Evolutionary conservation across 768 basidiomycete genomes (phyloP).

Genomic region (Psilocybe cyanescens): DNA sequence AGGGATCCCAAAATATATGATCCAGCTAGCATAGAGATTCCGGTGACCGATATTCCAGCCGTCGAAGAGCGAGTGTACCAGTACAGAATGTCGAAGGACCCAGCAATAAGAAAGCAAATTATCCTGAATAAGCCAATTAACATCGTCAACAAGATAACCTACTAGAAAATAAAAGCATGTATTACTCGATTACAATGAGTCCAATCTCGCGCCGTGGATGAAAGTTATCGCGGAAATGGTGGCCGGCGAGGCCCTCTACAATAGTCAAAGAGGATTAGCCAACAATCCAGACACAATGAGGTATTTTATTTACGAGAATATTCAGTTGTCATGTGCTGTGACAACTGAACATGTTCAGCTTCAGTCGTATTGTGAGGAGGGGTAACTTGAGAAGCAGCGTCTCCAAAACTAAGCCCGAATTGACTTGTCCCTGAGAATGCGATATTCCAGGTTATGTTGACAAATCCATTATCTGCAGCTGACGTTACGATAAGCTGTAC

Average conservation of each 20-base stretch:
- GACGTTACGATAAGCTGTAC: not conserved
- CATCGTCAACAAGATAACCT: not conserved
- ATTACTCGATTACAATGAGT: constrained; percentile 14
- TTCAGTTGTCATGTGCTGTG: not conserved
- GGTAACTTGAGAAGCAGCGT: constrained; percentile 13
- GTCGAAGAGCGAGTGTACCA: constrained; percentile 39
- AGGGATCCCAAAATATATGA: constrained; percentile 13
- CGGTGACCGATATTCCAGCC: constrained; percentile 31
- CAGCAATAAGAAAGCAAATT: constrained; percentile 7
- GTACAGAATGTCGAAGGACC: constrained; percentile 28
- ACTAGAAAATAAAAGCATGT: constrained; percentile 1
- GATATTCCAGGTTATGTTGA: constrained; percentile 39
- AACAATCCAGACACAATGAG: not conserved
- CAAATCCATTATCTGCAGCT: constrained; percentile 22
- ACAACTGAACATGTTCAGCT: not conserved
- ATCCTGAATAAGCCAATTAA: constrained; percentile 13
- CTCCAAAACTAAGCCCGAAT: constrained; percentile 22
- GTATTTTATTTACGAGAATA: not conserved
- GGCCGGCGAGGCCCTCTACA: constrained; percentile 32
- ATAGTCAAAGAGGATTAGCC: too few relatives aligned
- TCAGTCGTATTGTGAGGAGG: constrained; percentile 18
- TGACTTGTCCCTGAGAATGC: constrained; percentile 30
- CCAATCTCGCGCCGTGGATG: constrained; percentile 2
- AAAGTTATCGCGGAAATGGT: constrained; percentile 27
- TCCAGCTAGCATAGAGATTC: constrained; percentile 23